Evolutionary conservation across 2,329 filamentous ascomycete species (phyloP).

Genomic region (Hypoxylon sp.): DNA sequence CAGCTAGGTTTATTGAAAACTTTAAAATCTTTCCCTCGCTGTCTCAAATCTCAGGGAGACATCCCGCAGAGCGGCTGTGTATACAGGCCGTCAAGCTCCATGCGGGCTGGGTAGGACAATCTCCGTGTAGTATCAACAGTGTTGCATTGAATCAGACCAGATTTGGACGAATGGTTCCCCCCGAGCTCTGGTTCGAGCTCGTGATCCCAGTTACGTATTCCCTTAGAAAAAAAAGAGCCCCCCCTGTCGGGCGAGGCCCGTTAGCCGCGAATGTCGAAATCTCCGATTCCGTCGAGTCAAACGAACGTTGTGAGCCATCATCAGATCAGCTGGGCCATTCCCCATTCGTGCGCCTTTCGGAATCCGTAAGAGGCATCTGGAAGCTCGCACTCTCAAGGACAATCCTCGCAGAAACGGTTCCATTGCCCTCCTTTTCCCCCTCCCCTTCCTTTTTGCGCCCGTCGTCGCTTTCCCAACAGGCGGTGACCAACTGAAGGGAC

Average conservation of each 20-base stretch:
- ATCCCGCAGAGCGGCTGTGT: slow-evolving; percentile 17
- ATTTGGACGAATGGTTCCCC: slow-evolving; percentile 38
- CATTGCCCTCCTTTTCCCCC: slow-evolving; percentile 12
- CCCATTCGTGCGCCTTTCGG: slow-evolving; percentile 31
- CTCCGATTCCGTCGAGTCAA: slow-evolving; percentile 37
- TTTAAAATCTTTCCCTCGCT: slow-evolving; percentile 13
- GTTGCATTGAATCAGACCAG: slow-evolving; percentile 39
- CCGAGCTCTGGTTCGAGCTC: slow-evolving; percentile 35
- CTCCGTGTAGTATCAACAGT: slow-evolving; percentile 39
- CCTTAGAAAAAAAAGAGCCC: slow-evolving; percentile 13
- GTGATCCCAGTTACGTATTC: slow-evolving; percentile 36
- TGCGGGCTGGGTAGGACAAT: slow-evolving; percentile 38
- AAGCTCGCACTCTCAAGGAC: slow-evolving; percentile 6
- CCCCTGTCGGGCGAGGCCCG: slow-evolving; percentile 34
- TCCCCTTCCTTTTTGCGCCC: slow-evolving; percentile 19
- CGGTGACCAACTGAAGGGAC: slow-evolving; percentile 38
- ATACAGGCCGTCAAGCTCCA: slow-evolving; percentile 28
- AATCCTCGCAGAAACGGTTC: slow-evolving; percentile 27
- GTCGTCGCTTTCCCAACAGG: slow-evolving; percentile 27
- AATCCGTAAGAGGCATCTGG: slow-evolving; percentile 44
- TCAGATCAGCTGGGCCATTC: slow-evolving; percentile 39
- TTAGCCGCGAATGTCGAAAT: slow-evolving; percentile 48
- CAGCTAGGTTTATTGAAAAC: slow-evolving; percentile 13
- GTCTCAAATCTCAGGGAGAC: slow-evolving; percentile 14
- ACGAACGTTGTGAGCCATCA: slow-evolving; percentile 32